phyloP scores from a whole-genome alignment of 2,329 filamentous ascomycete genomes.

The Microsporum ferrugineum region DNA sequence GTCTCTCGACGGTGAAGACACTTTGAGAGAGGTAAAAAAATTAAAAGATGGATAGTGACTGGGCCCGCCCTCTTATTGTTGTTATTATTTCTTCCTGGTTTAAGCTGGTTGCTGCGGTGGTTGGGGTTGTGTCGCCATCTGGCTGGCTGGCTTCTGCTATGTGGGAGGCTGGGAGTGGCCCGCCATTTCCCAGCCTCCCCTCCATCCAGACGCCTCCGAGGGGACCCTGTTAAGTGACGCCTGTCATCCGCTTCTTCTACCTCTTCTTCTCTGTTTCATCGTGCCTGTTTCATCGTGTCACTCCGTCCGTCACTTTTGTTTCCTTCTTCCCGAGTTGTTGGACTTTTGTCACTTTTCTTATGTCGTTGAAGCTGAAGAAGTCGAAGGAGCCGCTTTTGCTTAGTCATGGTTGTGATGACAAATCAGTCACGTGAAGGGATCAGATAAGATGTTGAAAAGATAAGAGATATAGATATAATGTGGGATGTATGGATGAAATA shows the following conservation, averaged over 20 bases:
- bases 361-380: not conserved
- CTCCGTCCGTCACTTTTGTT: not conserved
- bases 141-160: not conserved
- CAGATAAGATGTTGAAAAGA: no score
- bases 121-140: not conserved
- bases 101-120: not conserved
- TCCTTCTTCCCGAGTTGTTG: not conserved
- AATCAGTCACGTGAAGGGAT: no score
- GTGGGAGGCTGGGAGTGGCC: constrained; percentile 2
- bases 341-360: not conserved
- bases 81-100: not conserved
- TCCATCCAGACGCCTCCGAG: no score
- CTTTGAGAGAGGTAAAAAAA: not conserved
- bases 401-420: no score
- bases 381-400: not conserved
- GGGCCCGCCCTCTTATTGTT: not conserved
- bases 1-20: not conserved
- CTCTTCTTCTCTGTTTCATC: not conserved
- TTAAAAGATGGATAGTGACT: not conserved
- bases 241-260: not conserved
- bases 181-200: not conserved
- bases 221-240: no score
- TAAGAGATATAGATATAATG: no score
- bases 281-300: not conserved
- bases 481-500: no score